phyloP scores from a whole-genome alignment of 257 asterid genomes.

The Ligustrum vulgare region DNA sequence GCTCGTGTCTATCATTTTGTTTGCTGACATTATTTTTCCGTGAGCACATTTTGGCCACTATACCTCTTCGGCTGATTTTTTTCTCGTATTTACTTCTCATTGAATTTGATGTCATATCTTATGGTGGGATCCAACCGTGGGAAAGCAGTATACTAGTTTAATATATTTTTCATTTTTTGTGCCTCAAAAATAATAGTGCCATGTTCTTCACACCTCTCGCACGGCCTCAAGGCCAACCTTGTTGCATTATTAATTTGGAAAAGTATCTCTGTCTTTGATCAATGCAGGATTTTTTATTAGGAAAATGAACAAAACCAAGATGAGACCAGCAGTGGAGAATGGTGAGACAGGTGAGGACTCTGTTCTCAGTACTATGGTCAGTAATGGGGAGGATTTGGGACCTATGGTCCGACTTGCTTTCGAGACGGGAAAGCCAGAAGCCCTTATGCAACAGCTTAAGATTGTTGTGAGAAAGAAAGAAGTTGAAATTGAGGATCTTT shows the following conservation, averaged over 20 bases:
- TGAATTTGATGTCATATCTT: too few relatives aligned
- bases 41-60: too few relatives aligned
- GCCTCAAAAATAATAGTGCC: too few relatives aligned
- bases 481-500: constrained; percentile 91
- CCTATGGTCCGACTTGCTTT: constrained; percentile 85
- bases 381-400: constrained; percentile 84
- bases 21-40: too few relatives aligned
- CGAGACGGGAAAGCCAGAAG: constrained; percentile 75
- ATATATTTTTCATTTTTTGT: too few relatives aligned
- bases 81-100: too few relatives aligned
- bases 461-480: constrained; percentile 72
- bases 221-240: too few relatives aligned
- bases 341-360: constrained; percentile 68
- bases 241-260: background rate
- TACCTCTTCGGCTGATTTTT: too few relatives aligned
- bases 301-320: constrained; percentile 58
- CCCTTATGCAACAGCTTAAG: constrained; percentile 75
- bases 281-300: constrained; percentile 26
- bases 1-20: too few relatives aligned
- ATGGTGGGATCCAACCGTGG: too few relatives aligned
- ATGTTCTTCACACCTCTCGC: too few relatives aligned
- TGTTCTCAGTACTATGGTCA: constrained; percentile 74
- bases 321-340: constrained; percentile 60
- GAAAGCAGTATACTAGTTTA: too few relatives aligned
- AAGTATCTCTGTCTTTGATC: constrained; percentile 22